Conservation (phyloP, 257 asterid species). For the Paraleonurus japonicus region DNA sequence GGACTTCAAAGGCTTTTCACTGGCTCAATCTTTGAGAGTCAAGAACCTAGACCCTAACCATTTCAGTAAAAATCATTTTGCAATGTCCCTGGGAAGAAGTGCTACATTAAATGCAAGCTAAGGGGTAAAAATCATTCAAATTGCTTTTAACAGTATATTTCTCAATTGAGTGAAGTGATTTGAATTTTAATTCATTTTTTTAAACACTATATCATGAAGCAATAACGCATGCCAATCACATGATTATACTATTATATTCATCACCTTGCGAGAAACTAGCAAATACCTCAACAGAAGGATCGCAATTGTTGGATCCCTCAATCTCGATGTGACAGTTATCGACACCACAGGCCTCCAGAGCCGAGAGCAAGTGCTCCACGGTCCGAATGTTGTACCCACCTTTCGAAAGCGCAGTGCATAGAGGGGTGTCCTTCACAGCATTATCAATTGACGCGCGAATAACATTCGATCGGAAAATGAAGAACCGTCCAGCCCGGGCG, state of each 20-base stretch:
- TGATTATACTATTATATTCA: neutral
- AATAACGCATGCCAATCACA: neutral
- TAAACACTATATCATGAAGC: neutral
- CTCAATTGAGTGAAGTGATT: neutral
- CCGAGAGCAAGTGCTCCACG: constrained; percentile 91
- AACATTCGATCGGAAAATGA: constrained; percentile 49
- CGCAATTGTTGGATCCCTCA: constrained; percentile 37
- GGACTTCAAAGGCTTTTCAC: neutral
- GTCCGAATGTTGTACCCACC: constrained; percentile 69
- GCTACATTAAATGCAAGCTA: neutral
- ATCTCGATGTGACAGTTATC: constrained; percentile 84
- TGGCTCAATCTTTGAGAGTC: neutral
- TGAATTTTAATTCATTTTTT: neutral
- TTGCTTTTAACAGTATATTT: neutral
- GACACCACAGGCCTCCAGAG: constrained; percentile 82
- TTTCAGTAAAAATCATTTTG: no score
- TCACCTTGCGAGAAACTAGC: neutral
- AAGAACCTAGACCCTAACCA: neutral
- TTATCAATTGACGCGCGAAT: constrained; percentile 65
- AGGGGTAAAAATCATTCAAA: neutral
- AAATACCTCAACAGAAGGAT: constrained; percentile 63
- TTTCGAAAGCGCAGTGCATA: constrained; percentile 70
- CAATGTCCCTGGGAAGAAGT: no score
- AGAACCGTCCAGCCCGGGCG: constrained; percentile 71
- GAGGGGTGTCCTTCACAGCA: constrained; percentile 54